phyloP scores from a whole-genome alignment of 805 yeast genomes.

The Cyberlindnera saturnus region DNA sequence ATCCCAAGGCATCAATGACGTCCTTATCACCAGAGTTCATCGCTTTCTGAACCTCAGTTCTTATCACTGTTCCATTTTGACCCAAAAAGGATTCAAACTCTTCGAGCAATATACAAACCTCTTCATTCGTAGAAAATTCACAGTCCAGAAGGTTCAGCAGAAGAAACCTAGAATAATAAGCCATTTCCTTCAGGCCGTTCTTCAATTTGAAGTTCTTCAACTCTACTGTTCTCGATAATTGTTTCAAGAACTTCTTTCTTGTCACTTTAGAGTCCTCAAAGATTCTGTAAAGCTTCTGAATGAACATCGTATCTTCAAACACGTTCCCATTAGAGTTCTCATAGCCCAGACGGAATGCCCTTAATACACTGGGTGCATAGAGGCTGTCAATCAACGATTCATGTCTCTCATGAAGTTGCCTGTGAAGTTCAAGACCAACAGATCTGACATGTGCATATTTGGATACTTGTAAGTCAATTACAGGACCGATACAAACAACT shows the following conservation, averaged over 20 bases:
- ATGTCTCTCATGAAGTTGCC: constrained; percentile 53
- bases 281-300: constrained; percentile 37
- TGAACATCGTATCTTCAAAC: constrained; percentile 25
- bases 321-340: constrained; percentile 18
- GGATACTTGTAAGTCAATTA: constrained; percentile 64
- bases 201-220: constrained; percentile 20
- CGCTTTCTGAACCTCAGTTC: not conserved
- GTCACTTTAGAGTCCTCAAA: constrained; percentile 35
- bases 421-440: constrained; percentile 48
- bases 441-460: constrained; percentile 34
- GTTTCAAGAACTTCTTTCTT: constrained; percentile 34
- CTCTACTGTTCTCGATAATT: constrained; percentile 27
- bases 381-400: constrained; percentile 66
- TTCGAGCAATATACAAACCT: constrained; percentile 38
- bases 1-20: not conserved
- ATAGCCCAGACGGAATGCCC: constrained; percentile 34
- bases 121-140: constrained; percentile 42
- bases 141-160: constrained; percentile 34
- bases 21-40: not conserved
- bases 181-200: constrained; percentile 12
- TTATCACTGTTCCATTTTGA: constrained; percentile 6
- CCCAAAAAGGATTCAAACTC: constrained; percentile 31
- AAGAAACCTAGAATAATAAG: constrained; percentile 29
- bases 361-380: constrained; percentile 54
- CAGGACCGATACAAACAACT: constrained; percentile 56